phyloP scores from a whole-genome alignment of 371 early-diverging fungal species.

The Lichtheimia ornata region DNA sequence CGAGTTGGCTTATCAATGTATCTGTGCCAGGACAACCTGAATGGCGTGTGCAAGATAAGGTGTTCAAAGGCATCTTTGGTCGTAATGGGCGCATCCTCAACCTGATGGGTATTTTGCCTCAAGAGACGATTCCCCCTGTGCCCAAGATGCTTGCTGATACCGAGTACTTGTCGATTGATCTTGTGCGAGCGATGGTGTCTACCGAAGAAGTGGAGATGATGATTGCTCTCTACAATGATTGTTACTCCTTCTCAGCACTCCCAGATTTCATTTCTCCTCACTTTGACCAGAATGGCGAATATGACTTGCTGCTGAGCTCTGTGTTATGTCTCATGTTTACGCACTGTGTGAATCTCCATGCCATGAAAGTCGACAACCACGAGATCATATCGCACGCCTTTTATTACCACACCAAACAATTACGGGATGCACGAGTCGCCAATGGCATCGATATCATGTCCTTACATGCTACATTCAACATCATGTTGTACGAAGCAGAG shows the following conservation, averaged over 20 bases:
- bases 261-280: conserved; percentile 27
- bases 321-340: conserved; percentile 23
- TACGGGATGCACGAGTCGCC: conserved; percentile 15
- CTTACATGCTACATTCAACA: conserved; percentile 24
- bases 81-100: conserved; percentile 19
- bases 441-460: conserved; percentile 22
- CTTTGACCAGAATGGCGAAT: conserved; percentile 22
- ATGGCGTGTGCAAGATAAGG: conserved; percentile 20
- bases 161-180: conserved; percentile 14
- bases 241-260: conserved; percentile 26
- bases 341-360: conserved; percentile 25
- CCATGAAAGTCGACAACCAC: conserved; percentile 24
- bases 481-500: conserved; percentile 28
- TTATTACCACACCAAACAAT: conserved; percentile 19
- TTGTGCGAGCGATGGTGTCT: conserved; percentile 28
- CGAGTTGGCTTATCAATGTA: conserved; percentile 17
- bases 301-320: conserved; percentile 21
- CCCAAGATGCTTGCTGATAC: conserved; percentile 12
- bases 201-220: conserved; percentile 26
- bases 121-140: conserved; percentile 18
- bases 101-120: conserved; percentile 12
- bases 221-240: conserved; percentile 29
- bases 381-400: conserved; percentile 22
- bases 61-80: conserved; percentile 17
- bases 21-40: conserved; percentile 18